Base-by-base conservation (phyloP, 768 basidiomycete genomes). In the Chiua virens region DNA sequence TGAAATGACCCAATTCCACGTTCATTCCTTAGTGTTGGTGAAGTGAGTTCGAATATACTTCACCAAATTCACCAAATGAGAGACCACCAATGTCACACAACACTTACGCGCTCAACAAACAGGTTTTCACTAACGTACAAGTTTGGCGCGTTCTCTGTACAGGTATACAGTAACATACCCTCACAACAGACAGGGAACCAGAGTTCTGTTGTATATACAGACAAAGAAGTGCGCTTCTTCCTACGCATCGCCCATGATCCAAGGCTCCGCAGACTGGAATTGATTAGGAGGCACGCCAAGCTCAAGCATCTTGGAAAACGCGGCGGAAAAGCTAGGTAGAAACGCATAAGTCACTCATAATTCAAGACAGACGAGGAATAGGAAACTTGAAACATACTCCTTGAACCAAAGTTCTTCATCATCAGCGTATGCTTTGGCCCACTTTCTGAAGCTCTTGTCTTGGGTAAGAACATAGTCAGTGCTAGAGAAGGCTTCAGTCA, bases 371-470 rank as follows among this genome's bases (percentile, higher is more conserved):
- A 38, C 25, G 2, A 17, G 11, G 8, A 42, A 35, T 2, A 28
- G 21, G 18, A 30, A 14, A 30, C 30, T 2, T 2, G 5, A 0
- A 17, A 78, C 88, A 58, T 68, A 97, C 92, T 98, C 96, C 67
- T 87, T 86, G 81, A 98, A 98, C 82, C 90, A 99, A 20, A 89
- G 75, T 7, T 87, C 80, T 68, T 89, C 81, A 65, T 87, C 82
- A 35, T 89, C 80, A 28, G 96, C 94, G 64, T 98, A 98, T 17
- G 83, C 80, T 73, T 92, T 83, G 49, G 89, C 88, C 62, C 75
- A 83, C 71, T 92, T 91, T 77, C 87, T 90, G 83, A 98, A 98
- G 57, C 74, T 76, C 82, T 92, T 97, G 76, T 98, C 96, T 69
- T 87, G 85, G 54, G 80, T 77, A 50, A 98, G 79, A 47, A 89